Base-by-base conservation (phyloP, 2,329 filamentous ascomycete genomes). In the Aspergillus vadensis region DNA sequence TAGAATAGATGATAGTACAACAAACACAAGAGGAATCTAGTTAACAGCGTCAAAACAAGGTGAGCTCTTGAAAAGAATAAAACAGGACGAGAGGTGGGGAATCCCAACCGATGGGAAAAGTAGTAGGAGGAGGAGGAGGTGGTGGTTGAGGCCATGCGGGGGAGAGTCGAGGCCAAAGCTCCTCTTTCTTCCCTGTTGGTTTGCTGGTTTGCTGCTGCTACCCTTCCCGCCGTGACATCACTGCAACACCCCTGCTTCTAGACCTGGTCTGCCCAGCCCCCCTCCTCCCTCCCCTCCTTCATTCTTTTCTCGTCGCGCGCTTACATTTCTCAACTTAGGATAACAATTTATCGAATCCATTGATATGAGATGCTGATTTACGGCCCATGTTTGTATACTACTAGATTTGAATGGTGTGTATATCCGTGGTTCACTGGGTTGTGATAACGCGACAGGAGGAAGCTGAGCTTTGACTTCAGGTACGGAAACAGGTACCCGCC, bases 161-260 rank as follows among this genome's bases (percentile, higher is more conserved):
- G 58, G 58, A 55, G 36, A 55, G 59, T 61, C 55, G 49, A 58
- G 59, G 59, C 49, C 59, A 39, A 58, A 58, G 55, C 59, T 52
- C 58, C 50, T 36, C 36, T 48, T 49, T 25, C 25, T 49, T 25
- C 25, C 56, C 36, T 19, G 25, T 39, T 49, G 9, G 17, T 21
- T 21, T 17, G 17, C 50, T 27, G 23, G 23, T 12, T 51, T 51
- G 23, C 49, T 52, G 50, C 51, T 54, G 21, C 51, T 38, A 25
- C 36, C 21, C 21, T 54, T 54, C 17, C 32, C 23, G 58, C 32
- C 47, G 59, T 62, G 61, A 63, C 61, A 63, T 63, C 61, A 63
- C 61, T 36, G 10, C 12, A 14, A 14, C 30, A 10, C 32, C 32
- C 32, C 32, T 36, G 32, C 32, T 36, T 36, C 32, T 36, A 36